Evolutionary conservation across 257 asterid genomes (phyloP).

Genomic region (Oldenlandia corymbosa): DNA sequence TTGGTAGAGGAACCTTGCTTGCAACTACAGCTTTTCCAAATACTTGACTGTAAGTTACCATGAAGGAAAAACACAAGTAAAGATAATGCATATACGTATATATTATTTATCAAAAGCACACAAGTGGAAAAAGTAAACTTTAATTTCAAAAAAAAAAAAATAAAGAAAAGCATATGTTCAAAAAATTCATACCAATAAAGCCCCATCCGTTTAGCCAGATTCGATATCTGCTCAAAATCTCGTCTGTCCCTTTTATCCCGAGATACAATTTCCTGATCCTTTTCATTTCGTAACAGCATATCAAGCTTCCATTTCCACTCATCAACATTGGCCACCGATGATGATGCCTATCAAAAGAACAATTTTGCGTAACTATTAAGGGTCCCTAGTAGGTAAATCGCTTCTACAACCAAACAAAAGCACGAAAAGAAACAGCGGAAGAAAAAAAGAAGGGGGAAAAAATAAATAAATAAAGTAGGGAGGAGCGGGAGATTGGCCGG

Average conservation of each 20-base stretch:
- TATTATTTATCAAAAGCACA: too few relatives aligned
- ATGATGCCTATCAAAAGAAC: slow-evolving; percentile 57
- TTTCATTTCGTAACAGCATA: slow-evolving; percentile 65
- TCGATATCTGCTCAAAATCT: slow-evolving; percentile 86
- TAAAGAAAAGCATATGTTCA: too few relatives aligned
- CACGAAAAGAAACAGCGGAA: background rate
- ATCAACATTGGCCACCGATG: slow-evolving; percentile 93
- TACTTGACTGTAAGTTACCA: slow-evolving; percentile 48
- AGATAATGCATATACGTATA: slow-evolving; percentile 4
- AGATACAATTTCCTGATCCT: slow-evolving; percentile 76
- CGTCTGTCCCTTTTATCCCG: slow-evolving; percentile 89
- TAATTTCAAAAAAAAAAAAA: slow-evolving; percentile 15
- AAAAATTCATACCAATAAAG: slow-evolving; percentile 55
- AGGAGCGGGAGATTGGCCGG: too few relatives aligned
- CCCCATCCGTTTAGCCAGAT: slow-evolving; percentile 89
- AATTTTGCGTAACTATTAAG: background rate
- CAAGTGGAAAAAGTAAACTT: too few relatives aligned
- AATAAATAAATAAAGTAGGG: too few relatives aligned
- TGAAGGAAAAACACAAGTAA: slow-evolving; percentile 11
- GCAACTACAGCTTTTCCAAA: slow-evolving; percentile 88
- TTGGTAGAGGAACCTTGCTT: slow-evolving; percentile 92
- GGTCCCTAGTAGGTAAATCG: background rate
- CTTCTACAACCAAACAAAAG: background rate
- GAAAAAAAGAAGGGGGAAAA: background rate
- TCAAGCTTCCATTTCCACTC: slow-evolving; percentile 99